Evolutionary conservation across 768 basidiomycete genomes (phyloP).

Genomic region (Lentinula sp.): DNA sequence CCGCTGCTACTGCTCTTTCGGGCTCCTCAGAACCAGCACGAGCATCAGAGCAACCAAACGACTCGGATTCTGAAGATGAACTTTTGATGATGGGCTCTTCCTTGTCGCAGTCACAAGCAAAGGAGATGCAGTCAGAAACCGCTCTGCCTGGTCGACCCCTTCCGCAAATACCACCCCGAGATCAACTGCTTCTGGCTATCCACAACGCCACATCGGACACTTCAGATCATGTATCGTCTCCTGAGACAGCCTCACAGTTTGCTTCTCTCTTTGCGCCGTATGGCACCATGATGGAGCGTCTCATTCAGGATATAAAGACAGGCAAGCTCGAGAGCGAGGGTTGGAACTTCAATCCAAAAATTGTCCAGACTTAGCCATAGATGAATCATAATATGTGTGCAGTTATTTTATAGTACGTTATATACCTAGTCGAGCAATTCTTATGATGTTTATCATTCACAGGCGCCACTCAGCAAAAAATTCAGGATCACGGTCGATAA

Average conservation of each 20-base stretch:
- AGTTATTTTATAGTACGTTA: not conserved
- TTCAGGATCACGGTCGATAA: slow-evolving; percentile 56
- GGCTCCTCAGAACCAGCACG: not conserved
- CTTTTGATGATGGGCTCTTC: not conserved
- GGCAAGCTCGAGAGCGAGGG: not conserved
- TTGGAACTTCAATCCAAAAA: not conserved
- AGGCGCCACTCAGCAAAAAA: slow-evolving; percentile 72
- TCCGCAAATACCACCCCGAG: not conserved
- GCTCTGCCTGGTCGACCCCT: not conserved
- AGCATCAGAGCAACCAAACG: not conserved
- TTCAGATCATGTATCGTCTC: not conserved
- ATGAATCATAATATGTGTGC: not conserved
- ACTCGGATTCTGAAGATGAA: not conserved
- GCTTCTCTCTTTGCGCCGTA: not conserved
- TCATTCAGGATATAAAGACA: not conserved
- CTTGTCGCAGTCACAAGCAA: not conserved
- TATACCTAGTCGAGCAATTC: not conserved
- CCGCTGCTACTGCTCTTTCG: not conserved
- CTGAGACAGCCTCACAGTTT: not conserved
- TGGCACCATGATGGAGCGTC: not conserved
- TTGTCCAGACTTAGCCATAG: not conserved
- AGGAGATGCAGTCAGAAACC: not conserved
- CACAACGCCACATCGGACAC: not conserved
- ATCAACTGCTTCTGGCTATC: slow-evolving; percentile 1
- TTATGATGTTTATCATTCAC: not conserved